Evolutionary conservation across 352 stramenopile genomes (phyloP), one percentile per base, ranked within the genome.

Genomic region (Globisporangium middletonii): DNA sequence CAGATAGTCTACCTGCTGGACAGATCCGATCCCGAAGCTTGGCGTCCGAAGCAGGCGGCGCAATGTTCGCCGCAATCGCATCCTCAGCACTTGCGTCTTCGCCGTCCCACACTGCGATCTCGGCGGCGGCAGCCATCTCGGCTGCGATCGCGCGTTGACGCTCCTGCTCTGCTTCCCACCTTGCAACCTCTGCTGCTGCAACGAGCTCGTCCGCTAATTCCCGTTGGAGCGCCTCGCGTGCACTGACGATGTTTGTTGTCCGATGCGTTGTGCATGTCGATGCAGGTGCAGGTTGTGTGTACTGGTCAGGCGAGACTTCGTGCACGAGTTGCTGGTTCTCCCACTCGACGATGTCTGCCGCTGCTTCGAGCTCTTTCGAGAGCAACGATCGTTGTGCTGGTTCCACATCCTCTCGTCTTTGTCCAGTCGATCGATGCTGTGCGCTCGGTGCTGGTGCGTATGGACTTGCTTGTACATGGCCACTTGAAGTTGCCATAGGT

Each of bases 101-200:
- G 19, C 62, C 35, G 4, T 73, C 64, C 60, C 61, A 73, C 18
- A 45, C 49, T 11, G 47, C 35, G n/a, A 75, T 60, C 9, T 73
- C 64, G 8, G 70, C 70, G 2, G 66, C 73, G 33, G 68, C 69
- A 28, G 63, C 63, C 3, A 81, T 33, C 23, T 83, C 73, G 59
- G 76, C 66, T 16, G 65, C 71, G 26, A 80, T 60, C 3, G 49
- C 43, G 46, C 71, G 44, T 27, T 19, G 30, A 26, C 33, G 5
- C 1, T 30, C n/a, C 30, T 53, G 53, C 11, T 61, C 44, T 7
- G 49, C 23, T 50, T 65, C 59, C 59, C 59, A 65, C n/a, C 37
- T 47, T 30, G 47, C 59, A n/a, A 65, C 52, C 18, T 62, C 59
- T 4, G 18, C 35, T 33, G 46, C 59, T 13, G 59, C 59, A 55